phyloP scores from a whole-genome alignment of 257 asterid species.

The Cordia subcordata region DNA sequence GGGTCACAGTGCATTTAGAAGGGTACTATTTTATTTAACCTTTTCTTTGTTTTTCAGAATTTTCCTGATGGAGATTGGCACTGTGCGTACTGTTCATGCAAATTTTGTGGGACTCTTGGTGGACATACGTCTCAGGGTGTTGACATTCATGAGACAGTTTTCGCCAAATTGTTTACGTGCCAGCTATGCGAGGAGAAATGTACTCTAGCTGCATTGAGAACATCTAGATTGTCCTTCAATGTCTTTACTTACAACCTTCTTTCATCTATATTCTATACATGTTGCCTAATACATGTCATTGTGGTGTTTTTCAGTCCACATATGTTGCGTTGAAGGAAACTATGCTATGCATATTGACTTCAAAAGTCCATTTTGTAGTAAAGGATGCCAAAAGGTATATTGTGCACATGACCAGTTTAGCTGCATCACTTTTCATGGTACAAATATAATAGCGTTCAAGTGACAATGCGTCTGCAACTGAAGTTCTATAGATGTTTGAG shows the following conservation, averaged over 20 bases:
- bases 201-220: constrained; percentile 13
- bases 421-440: too few relatives aligned
- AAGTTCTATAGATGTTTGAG: too few relatives aligned
- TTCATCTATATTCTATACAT: constrained; percentile 1
- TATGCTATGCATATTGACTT: constrained; percentile 8
- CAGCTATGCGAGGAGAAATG: constrained; percentile 84
- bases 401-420: not conserved
- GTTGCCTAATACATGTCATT: constrained; percentile 4
- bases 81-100: constrained; percentile 87
- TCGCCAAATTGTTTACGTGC: constrained; percentile 42
- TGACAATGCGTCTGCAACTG: too few relatives aligned
- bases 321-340: constrained; percentile 36
- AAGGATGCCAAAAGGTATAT: constrained; percentile 70
- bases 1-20: not conserved
- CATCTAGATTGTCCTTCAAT: not conserved
- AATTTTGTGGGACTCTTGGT: constrained; percentile 68
- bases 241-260: not conserved
- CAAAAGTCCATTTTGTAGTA: constrained; percentile 64
- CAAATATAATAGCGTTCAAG: too few relatives aligned
- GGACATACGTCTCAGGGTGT: constrained; percentile 31
- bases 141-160: constrained; percentile 18
- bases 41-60: constrained; percentile 26
- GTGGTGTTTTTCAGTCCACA: constrained; percentile 56
- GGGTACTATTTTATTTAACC: not conserved
- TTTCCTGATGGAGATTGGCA: constrained; percentile 90